Evolutionary conservation across 164 flowering plant species (phyloP), one percentile per base, ranked within the genome.

Genomic region (Protea cynaroides): DNA sequence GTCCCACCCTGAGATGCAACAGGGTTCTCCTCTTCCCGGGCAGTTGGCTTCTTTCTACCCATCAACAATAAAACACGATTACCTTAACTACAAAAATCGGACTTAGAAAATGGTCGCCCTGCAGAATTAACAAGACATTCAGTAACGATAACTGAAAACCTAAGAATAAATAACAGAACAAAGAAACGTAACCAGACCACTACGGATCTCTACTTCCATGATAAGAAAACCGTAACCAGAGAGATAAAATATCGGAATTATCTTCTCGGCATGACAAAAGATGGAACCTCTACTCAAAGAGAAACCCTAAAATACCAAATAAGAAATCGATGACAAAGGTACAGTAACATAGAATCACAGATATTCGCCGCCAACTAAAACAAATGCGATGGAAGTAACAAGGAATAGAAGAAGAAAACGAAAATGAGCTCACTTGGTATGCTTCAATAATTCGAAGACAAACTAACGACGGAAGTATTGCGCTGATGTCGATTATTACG

Each of bases 1-100:
- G 66, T 73, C 18, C 75, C 83, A 17, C 63, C 78, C 11, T 68
- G 67, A 11, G 69, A 10, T 9, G 58, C 64, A 0, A 64, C 66
- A 29, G 80, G 67, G 40, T 49, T 65, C 19, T 84, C 87, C 0
- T 84, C 88, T 17, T 81, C 95, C 10, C 80, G 75, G 1, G 72
- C 73, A 3, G 58, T 60, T 0, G 94, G 71, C 79, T 86, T 88
- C 77, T 88, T 88, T 55, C 79, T 64, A 43, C 92, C 96, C 96
- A 89, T 89, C 5, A 5, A 29, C 34, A 68, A 56, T 47, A 19
- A 5, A n/a, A 36, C 25, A 58, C 15, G 5, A 17, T 15, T 1
- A 34, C 34, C 9, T 29, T 25, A 44, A 24, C 25, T 3, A 65
- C 19, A 37, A 36, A 51, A 51, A 18, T 29, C 40, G 13, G 34